phyloP scores from a whole-genome alignment of 2,329 filamentous ascomycete genomes.

The Davidsoniella australis region DNA sequence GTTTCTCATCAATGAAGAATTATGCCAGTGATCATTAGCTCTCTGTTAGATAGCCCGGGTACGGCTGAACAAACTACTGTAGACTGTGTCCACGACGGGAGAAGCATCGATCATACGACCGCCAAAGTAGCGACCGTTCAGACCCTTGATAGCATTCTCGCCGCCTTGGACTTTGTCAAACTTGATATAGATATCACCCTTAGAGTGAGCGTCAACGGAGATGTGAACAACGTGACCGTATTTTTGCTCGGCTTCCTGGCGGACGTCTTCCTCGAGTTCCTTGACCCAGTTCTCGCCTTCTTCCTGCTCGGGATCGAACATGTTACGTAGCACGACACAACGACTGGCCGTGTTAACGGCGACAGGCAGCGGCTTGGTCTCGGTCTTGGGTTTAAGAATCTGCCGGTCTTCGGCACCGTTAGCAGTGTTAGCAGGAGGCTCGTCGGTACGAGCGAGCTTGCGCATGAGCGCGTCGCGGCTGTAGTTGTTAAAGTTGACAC shows the following conservation, averaged over 20 bases:
- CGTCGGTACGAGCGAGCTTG: slow-evolving; percentile 92
- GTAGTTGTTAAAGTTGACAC: slow-evolving; percentile 99
- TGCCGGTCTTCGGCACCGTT: slow-evolving; percentile 52
- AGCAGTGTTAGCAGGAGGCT: slow-evolving; percentile 34
- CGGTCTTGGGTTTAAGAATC: slow-evolving; percentile 60
- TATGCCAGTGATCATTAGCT: slow-evolving; percentile 13
- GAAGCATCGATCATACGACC: slow-evolving; percentile 83
- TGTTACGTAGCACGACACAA: slow-evolving; percentile 86
- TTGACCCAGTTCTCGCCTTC: slow-evolving; percentile 79
- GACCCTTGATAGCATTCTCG: slow-evolving; percentile 92
- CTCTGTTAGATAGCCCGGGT: slow-evolving; percentile 57
- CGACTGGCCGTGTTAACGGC: slow-evolving; percentile 85
- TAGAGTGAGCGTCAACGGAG: slow-evolving; percentile 78
- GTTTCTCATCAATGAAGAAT: not conserved
- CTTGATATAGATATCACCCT: slow-evolving; percentile 95
- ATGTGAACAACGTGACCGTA: slow-evolving; percentile 98
- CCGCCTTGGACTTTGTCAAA: slow-evolving; percentile 91
- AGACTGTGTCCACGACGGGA: slow-evolving; percentile 95
- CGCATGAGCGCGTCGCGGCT: slow-evolving; percentile 97
- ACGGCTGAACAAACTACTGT: slow-evolving; percentile 87
- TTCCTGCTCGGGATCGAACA: slow-evolving; percentile 87
- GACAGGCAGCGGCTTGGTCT: slow-evolving; percentile 60
- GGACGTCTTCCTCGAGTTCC: slow-evolving; percentile 85
- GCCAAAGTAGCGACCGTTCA: slow-evolving; percentile 93
- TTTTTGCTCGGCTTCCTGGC: slow-evolving; percentile 79